Base-by-base conservation (phyloP, 176 grass and related monocot genomes). In the Eragrostis nindensis region DNA sequence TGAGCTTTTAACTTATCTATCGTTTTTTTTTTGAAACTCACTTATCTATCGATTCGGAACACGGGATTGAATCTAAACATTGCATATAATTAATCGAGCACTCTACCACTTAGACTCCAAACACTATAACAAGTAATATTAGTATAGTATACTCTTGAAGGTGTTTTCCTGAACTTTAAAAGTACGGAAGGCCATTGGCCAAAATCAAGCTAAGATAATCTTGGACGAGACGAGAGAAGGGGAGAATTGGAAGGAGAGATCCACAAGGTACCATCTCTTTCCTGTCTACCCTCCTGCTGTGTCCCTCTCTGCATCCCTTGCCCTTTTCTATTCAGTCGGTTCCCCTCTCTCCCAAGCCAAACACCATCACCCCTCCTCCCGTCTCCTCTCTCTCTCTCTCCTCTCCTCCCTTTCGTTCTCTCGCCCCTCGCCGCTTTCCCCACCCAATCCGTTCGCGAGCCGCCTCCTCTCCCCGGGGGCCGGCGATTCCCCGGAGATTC, bases 281-380 rank as follows among this genome's bases (percentile, higher is more conserved):
- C 19, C 29, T 46, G 7, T 9, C 15, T 42, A n/a, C 39, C 15
- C n/a, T n/a, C n/a, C 24, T 12, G 16, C 2, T 45, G 47, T 27
- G 76, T 54, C 48, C 25, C 53, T 19, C 43, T 48, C 50, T 70
- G 38, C 77, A 54, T 59, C 21, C 49, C 53, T 45, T 44, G 24
- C 70, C 57, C 69, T 67, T 66, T 44, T 67, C 71, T 75, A 56
- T 83, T 83, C 80, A 66, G 81, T 83, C 71, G 38, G 81, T 75
- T 76, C 62, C 36, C 71, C 81, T 67, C 70, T 66, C 22, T 24
- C 70, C 50, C 62, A 68, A 46, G 71, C 71, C 62, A 83, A 75
- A 68, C 80, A 32, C 47, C 71, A 64, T 44, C 80, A 13, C 11
- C 66, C 38, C 53, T 36, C 67, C 30, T 10, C 8, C 13, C n/a